phyloP scores from a whole-genome alignment of 108 stramenopile genomes.

The Cyclostephanos tholiformis region DNA sequence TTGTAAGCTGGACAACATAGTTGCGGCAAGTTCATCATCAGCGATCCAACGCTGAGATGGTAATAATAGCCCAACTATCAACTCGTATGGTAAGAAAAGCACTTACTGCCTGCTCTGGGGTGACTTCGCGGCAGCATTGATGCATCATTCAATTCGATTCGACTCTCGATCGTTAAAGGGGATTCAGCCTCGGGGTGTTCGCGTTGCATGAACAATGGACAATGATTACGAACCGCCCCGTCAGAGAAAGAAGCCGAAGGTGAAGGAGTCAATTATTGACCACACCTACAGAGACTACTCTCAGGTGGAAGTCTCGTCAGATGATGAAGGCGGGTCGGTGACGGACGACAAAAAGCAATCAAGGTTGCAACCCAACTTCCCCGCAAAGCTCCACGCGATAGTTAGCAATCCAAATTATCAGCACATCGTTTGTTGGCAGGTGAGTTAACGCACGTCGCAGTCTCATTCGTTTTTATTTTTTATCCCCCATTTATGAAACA shows the following conservation, averaged over 20 bases:
- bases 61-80: neutral
- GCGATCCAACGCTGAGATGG: conserved; percentile 11
- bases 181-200: neutral
- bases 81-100: neutral
- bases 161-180: neutral
- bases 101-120: neutral
- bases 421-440: conserved; percentile 33
- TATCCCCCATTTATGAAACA: neutral
- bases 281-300: conserved; percentile 42
- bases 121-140: neutral
- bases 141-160: neutral
- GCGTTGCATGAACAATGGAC: conserved; percentile 7
- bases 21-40: neutral
- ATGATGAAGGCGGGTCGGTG: neutral
- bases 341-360: conserved; percentile 23
- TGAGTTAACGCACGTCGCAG: neutral
- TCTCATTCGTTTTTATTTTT: neutral
- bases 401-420: conserved; percentile 23
- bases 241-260: conserved; percentile 23
- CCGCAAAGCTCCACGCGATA: conserved; percentile 42
- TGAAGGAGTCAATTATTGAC: conserved; percentile 35
- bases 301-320: conserved; percentile 24
- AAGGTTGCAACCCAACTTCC: conserved; percentile 32
- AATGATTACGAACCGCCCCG: conserved; percentile 28
- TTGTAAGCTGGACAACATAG: no score